Conservation (phyloP, 169 alveolate species). For the Plasmodium gallinaceum region DNA sequence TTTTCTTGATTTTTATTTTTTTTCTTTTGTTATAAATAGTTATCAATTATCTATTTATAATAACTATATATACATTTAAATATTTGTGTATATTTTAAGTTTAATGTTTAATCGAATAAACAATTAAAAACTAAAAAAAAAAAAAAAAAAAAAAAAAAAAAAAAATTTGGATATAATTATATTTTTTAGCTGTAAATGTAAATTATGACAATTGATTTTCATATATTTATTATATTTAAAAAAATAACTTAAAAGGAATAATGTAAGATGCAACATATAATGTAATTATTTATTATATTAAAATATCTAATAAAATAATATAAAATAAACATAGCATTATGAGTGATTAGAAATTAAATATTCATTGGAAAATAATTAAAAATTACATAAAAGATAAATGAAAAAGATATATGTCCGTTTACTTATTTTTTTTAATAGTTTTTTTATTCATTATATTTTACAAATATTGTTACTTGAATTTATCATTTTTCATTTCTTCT, state of each 20-base stretch:
- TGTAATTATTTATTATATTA: neutral
- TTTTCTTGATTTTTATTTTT: neutral
- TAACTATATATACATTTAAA: neutral
- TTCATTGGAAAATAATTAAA: too few relatives aligned
- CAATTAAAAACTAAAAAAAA: neutral
- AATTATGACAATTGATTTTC: neutral
- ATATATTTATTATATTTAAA: neutral
- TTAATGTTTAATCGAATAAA: neutral
- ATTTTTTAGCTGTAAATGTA: slow-evolving; percentile 3
- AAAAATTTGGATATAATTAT: neutral
- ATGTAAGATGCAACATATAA: neutral
- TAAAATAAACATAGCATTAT: too few relatives aligned
- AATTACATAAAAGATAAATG: too few relatives aligned
- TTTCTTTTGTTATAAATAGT: neutral
- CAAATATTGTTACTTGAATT: too few relatives aligned
- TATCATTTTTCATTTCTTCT: too few relatives aligned
- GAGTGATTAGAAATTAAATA: too few relatives aligned
- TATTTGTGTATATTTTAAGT: neutral
- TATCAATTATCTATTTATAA: neutral
- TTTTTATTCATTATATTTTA: too few relatives aligned
- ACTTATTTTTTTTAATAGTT: too few relatives aligned
- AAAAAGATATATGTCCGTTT: too few relatives aligned
- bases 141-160: neutral
- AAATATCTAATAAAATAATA: neutral
- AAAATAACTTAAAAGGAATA: neutral